These are phyloP conservation scores for Microdochium paspali DNA, from an alignment of 2,329 filamentous ascomycete genomes.

Conservation along the genomic window DNA sequence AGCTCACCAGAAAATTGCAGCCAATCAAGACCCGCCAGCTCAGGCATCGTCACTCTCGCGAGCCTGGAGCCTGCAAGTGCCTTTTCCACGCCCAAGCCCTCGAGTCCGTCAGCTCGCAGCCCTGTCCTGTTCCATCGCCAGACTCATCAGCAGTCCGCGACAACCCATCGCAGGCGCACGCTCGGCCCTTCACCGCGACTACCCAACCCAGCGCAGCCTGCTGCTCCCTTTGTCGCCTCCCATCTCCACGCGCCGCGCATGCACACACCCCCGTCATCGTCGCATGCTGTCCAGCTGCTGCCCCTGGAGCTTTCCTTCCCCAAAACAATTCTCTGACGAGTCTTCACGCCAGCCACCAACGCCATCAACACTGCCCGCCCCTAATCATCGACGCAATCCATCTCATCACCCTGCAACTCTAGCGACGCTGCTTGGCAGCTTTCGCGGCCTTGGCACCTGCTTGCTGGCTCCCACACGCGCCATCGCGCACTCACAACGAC, in stretches of 20 bases:
- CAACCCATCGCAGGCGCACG: background rate
- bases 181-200: background rate
- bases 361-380: background rate
- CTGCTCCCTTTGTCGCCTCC: background rate
- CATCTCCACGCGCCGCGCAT: background rate
- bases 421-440: background rate
- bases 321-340: background rate
- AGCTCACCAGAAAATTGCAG: background rate
- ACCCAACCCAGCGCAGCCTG: background rate
- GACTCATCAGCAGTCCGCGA: background rate
- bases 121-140: background rate
- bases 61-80: too few species aligned
- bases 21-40: background rate
- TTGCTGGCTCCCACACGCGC: background rate
- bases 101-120: background rate
- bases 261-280: background rate
- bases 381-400: background rate
- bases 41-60: background rate
- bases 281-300: background rate
- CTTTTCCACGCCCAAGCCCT: background rate
- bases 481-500: slow-evolving; percentile 1
- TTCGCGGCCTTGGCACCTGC: background rate
- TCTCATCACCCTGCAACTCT: background rate
- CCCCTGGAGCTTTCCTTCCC: background rate
- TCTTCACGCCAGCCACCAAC: background rate